Conservation (phyloP, 2,329 filamentous ascomycete species). For the Exutisphaerella laricina region DNA sequence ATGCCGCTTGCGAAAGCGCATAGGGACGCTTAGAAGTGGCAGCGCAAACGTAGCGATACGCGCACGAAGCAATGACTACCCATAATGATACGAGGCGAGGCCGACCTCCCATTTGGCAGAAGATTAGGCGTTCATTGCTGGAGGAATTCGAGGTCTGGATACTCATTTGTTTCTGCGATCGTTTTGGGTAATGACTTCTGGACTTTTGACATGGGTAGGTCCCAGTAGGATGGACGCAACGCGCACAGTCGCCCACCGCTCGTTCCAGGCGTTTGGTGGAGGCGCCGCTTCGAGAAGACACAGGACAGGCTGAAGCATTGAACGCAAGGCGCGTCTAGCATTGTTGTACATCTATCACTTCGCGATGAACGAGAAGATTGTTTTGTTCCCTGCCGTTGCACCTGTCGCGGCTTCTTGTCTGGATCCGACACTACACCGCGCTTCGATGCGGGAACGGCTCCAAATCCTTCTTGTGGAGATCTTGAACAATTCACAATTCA, state of each 20-base stretch:
- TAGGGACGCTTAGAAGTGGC: not conserved
- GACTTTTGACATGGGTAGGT: not conserved
- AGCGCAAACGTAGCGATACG: not conserved
- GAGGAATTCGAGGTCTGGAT: slow-evolving; percentile 15
- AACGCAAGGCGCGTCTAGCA: not conserved
- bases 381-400: not conserved
- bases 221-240: not conserved
- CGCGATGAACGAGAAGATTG: not conserved
- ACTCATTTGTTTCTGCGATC: slow-evolving; percentile 16
- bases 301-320: not conserved
- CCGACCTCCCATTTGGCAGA: not conserved
- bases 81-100: not conserved
- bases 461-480: not conserved
- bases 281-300: too few species aligned
- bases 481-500: not conserved
- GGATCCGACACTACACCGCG: not conserved
- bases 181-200: not conserved
- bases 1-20: not conserved
- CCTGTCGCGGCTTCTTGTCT: not conserved
- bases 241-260: not conserved
- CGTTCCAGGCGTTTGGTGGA: not conserved
- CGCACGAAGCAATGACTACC: slow-evolving; percentile 2
- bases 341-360: not conserved
- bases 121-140: slow-evolving; percentile 5
- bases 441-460: not conserved